Percentiles rank a stretch among this genome's conserved stretches.
Evolutionary conservation across 192 early-diverging fungal genomes (phyloP).

Genomic region (Linnemannia hyalina): DNA sequence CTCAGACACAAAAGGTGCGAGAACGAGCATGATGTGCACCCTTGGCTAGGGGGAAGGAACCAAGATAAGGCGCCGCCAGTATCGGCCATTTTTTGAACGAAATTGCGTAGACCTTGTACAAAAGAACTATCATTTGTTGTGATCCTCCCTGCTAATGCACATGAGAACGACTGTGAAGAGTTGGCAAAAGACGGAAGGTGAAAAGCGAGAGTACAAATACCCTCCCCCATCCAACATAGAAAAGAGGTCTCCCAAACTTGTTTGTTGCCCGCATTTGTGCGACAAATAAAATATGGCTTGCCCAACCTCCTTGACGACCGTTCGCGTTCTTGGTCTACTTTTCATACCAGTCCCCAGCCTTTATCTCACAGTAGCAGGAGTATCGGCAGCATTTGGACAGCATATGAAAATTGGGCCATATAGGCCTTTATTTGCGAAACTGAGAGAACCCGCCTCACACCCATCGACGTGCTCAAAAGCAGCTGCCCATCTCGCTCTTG

Average conservation of each 20-base stretch:
- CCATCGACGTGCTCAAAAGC: not conserved
- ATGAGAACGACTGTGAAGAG: not conserved
- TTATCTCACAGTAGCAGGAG: not conserved
- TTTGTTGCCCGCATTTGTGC: not conserved
- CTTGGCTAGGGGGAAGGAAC: not conserved
- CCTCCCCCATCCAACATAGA: not conserved
- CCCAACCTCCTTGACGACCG: not conserved
- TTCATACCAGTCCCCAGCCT: not conserved
- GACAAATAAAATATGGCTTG: not conserved
- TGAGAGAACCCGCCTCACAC: not conserved
- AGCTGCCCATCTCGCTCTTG: not conserved
- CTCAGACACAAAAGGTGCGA: not conserved
- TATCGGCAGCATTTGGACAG: not conserved
- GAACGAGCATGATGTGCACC: not conserved
- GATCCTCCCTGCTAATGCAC: not conserved
- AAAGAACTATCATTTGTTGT: not conserved
- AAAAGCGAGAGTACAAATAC: not conserved
- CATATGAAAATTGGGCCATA: constrained; percentile 3
- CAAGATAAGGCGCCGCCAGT: not conserved
- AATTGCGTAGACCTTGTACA: not conserved
- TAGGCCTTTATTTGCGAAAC: not conserved
- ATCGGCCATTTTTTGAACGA: not conserved
- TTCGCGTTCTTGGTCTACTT: not conserved
- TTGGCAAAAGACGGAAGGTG: not conserved
- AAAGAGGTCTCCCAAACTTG: not conserved